Conservation (phyloP, 352 stramenopile genomes). For the Phytophthora cactorum region DNA sequence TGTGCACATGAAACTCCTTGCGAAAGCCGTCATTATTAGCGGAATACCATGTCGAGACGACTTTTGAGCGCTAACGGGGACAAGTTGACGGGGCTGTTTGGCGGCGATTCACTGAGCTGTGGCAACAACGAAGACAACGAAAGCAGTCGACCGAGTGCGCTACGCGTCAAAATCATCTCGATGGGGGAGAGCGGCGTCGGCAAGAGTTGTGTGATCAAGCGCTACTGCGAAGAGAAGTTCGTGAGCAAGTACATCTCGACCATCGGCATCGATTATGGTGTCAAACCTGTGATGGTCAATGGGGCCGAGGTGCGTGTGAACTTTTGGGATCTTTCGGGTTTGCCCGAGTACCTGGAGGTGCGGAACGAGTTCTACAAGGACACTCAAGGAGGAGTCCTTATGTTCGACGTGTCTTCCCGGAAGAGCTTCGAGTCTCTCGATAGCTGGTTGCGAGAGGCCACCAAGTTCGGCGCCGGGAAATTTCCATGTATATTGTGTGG, state of each 20-base stretch:
- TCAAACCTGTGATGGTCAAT: constrained; percentile 88
- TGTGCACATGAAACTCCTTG: constrained; percentile 17
- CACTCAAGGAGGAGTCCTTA: constrained; percentile 77
- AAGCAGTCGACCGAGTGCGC: constrained; percentile 45
- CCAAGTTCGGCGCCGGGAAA: constrained; percentile 87
- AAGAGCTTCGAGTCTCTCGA: constrained; percentile 89
- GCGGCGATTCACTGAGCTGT: constrained; percentile 27
- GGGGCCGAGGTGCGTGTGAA: constrained; percentile 89
- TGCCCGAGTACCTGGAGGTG: constrained; percentile 94
- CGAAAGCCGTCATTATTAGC: background rate
- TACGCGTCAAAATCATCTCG: constrained; percentile 95
- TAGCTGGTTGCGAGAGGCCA: constrained; percentile 88
- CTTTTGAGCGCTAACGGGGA: constrained; percentile 72
- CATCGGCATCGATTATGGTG: constrained; percentile 96
- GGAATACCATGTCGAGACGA: constrained; percentile 28
- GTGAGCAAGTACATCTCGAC: constrained; percentile 96
- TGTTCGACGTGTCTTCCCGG: constrained; percentile 80
- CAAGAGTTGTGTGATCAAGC: constrained; percentile 96
- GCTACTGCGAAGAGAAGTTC: constrained; percentile 96
- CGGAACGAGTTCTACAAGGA: constrained; percentile 98
- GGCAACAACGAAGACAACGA: constrained; percentile 36
- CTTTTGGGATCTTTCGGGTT: constrained; percentile 94
- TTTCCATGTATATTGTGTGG: constrained; percentile 91
- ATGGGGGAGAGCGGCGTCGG: constrained; percentile 91
- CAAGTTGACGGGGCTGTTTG: constrained; percentile 47